Base-by-base conservation (phyloP, 495 filamentous ascomycete species). In the Annulohypoxylon stygium region DNA sequence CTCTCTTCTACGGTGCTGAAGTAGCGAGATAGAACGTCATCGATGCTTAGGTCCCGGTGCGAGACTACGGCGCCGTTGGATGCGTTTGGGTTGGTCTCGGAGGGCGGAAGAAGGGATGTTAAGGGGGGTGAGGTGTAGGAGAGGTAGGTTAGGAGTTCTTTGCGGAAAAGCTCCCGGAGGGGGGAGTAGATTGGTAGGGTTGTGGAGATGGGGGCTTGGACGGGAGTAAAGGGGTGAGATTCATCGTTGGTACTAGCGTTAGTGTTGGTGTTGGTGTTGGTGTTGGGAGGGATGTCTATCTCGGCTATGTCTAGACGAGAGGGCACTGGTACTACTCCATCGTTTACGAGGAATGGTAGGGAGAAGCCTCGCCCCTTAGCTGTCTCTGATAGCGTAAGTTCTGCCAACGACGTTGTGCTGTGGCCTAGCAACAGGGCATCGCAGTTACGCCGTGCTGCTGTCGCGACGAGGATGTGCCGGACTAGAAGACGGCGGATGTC, bases 341-440 rank as follows among this genome's bases (percentile, higher is more conserved):
- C 96, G 11, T 89, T 88, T 6, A 93, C 86, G 74, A 91, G 88
- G 91, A 91, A 94, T 0, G 94, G 94, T 43, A 98, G 75, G 11
- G 91, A 87, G 67, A 91, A 92, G 0, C 95, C 96, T 3, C 96
- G 86, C 0, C 96, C 96, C 81, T 98, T 97, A 5, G 97, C 94
- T 3, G 94, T 93, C 78, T 94, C 92, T 1, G 93, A 84, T 2
- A 99, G 89, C 3, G 93, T 93, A 71, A 92, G 92, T 73, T 95
- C 92, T 3, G 96, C 95, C 23, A 99, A 87, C 10, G 91, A 87
- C 7, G 93, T 98, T 9, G 97, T 97, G 51, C 89, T 93, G 81
- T 96, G 90, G 14, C 93, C 95, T 81, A 95, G 92, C 0, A 98
- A 77, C 26, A 98, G 86, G 18, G 87, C 86, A 62, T 90, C 86